Base-by-base conservation (phyloP, 208 protist genomes). In the Acanthamoeba royreba region DNA sequence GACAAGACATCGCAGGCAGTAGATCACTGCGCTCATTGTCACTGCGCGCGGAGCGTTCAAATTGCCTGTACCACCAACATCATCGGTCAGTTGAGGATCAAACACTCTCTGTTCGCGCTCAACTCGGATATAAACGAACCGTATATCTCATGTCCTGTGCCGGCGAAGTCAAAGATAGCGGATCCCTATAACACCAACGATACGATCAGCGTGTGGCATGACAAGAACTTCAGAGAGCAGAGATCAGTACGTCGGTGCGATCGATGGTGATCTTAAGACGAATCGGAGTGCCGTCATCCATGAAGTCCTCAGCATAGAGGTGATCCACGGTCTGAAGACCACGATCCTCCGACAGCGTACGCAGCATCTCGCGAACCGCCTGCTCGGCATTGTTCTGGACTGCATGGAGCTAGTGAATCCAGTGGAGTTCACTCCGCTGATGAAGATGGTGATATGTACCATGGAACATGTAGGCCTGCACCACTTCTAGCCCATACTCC, bases 231-330 rank as follows among this genome's bases (percentile, higher is more conserved):
- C n/a, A 63, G 55, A 42, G 61, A 35, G 61, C 4, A 72, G 2
- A 13, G 25, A n/a, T 22, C n/a, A n/a, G 69, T 47, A 47, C 69
- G 69, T 95, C 94, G 31, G 95, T 89, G 35, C 92, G 93, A 83
- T 98, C 94, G 63, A 99, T 98, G 13, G 96, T 97, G 77, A 98
- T 95, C 69, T 88, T 91, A 22, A 99, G 96, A 40, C 89, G 42
- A 74, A 99, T 99, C 13, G 94, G 94, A 17, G 98, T 98, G 31
- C 98, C 98, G 93, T 99, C 98, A 96, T 99, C 98, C 98, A 99
- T 99, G 95, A 94, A 98, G 94, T 99, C 98, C 1, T 33, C 33
- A n/a, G 87, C 87, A 79, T 49, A 33, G 17, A 98, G 85, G 19
- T 93, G 79, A 79, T 94, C 95, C 0, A 91, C 40, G 13, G 22